These are phyloP conservation scores for Neurospora sp. DNA, from an alignment of 495 filamentous ascomycete species.

Conservation along the genomic window DNA sequence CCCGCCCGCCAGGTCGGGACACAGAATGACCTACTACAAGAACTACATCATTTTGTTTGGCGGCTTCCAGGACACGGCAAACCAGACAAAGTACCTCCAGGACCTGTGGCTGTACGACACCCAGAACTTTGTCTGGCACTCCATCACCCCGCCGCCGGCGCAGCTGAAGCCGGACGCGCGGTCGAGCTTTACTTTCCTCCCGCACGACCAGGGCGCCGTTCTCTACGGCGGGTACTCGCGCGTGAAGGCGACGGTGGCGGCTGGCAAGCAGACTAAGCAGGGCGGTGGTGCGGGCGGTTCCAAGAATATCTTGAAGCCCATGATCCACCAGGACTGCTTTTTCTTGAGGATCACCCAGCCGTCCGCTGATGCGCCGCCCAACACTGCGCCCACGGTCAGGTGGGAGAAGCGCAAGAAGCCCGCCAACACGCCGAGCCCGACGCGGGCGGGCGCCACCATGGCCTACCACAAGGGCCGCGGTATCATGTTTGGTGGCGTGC, in stretches of 20 bases:
- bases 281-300: constrained; percentile 17
- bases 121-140: constrained; percentile 64
- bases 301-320: constrained; percentile 64
- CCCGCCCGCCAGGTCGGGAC: constrained; percentile 82
- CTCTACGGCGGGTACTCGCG: constrained; percentile 90
- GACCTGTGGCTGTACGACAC: constrained; percentile 59
- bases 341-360: constrained; percentile 76
- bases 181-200: constrained; percentile 82
- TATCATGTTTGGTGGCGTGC: constrained; percentile 88
- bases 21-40: constrained; percentile 93
- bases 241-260: constrained; percentile 55
- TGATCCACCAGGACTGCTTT: constrained; percentile 91
- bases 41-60: constrained; percentile 35
- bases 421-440: constrained; percentile 74
- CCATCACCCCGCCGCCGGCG: constrained; percentile 57
- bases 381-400: constrained; percentile 56
- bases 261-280: constrained; percentile 46
- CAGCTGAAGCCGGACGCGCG: constrained; percentile 81
- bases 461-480: constrained; percentile 85
- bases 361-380: constrained; percentile 46
- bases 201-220: constrained; percentile 80
- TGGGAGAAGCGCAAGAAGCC: constrained; percentile 94
- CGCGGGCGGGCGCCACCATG: constrained; percentile 84
- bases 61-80: constrained; percentile 88
- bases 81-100: constrained; percentile 79